Conservation (phyloP, 805 yeast genomes). For the Candida hispaniensis region DNA sequence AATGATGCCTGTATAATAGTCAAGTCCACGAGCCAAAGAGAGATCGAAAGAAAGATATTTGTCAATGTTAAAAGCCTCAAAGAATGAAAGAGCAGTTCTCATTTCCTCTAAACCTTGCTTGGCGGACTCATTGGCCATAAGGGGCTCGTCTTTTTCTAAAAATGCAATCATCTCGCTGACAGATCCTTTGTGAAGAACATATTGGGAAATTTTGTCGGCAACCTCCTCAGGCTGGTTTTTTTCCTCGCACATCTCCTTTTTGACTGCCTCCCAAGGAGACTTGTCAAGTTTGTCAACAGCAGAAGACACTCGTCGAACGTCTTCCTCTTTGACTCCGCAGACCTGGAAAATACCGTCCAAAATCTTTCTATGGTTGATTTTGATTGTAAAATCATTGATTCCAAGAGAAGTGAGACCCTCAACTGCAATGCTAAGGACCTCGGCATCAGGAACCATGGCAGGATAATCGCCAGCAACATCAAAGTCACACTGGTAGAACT, state of each 20-base stretch:
- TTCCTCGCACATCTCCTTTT: slow-evolving; percentile 82
- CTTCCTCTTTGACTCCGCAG: slow-evolving; percentile 90
- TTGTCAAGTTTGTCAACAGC: slow-evolving; percentile 97
- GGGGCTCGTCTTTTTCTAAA: slow-evolving; percentile 46
- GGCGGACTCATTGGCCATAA: slow-evolving; percentile 61
- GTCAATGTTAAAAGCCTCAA: slow-evolving; percentile 67
- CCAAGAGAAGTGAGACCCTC: slow-evolving; percentile 82
- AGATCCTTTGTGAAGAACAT: slow-evolving; percentile 70
- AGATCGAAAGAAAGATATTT: slow-evolving; percentile 70
- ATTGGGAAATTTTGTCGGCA: slow-evolving; percentile 87
- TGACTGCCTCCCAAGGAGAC: slow-evolving; percentile 89
- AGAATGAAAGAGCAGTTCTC: slow-evolving; percentile 58
- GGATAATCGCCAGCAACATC: slow-evolving; percentile 93
- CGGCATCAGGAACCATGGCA: slow-evolving; percentile 94
- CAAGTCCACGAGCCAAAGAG: slow-evolving; percentile 94
- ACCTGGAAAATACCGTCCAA: slow-evolving; percentile 92
- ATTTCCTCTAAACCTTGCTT: slow-evolving; percentile 74
- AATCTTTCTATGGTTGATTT: slow-evolving; percentile 89
- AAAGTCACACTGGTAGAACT: slow-evolving; percentile 96
- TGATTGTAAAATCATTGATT: slow-evolving; percentile 78
- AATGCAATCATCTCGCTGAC: slow-evolving; percentile 36
- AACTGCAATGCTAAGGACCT: slow-evolving; percentile 65
- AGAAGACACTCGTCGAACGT: slow-evolving; percentile 82
- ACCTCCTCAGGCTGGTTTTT: slow-evolving; percentile 85
- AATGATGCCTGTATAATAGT: slow-evolving; percentile 93